Percentiles rank a stretch among this genome's conserved stretches.
phyloP scores from a whole-genome alignment of 345 rosid genomes.

The Eucalyptus cloeziana region DNA sequence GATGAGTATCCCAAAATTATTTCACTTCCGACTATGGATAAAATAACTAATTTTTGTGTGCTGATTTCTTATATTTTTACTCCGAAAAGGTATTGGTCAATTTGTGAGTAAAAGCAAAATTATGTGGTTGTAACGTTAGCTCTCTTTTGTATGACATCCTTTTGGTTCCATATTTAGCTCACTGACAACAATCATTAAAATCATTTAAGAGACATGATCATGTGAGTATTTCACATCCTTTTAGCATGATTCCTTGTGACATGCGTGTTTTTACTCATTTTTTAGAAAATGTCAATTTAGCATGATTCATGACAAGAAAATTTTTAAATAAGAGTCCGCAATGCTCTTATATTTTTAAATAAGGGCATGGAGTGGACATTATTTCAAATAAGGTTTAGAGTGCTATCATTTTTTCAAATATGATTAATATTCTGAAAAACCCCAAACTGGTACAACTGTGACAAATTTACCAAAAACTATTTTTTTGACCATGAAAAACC shows the following conservation, averaged over 20 bases:
- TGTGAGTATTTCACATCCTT: not conserved
- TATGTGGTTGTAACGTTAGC: not conserved
- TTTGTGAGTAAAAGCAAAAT: not conserved
- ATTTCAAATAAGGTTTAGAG: too few relatives aligned
- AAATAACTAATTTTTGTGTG: not conserved
- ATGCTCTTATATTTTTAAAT: too few relatives aligned
- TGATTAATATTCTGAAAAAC: too few relatives aligned
- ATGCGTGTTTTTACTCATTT: not conserved
- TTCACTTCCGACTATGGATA: not conserved
- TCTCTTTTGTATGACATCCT: not conserved
- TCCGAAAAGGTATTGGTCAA: not conserved
- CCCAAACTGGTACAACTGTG: too few relatives aligned
- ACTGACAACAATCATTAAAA: not conserved
- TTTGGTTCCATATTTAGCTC: not conserved
- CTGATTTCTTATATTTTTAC: not conserved
- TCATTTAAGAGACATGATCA: not conserved
- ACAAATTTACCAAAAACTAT: too few relatives aligned
- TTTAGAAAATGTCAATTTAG: not conserved
- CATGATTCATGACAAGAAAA: not conserved
- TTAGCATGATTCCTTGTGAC: not conserved
- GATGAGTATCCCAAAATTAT: not conserved
- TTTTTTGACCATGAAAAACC: too few relatives aligned
- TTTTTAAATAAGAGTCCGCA: too few relatives aligned
- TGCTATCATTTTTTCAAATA: too few relatives aligned
- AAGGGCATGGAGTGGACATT: accelerated